Evolutionary conservation across 352 stramenopile species (phyloP), one percentile per base, ranked within the genome.

Genomic region (Phytophthora boehmeriae): DNA sequence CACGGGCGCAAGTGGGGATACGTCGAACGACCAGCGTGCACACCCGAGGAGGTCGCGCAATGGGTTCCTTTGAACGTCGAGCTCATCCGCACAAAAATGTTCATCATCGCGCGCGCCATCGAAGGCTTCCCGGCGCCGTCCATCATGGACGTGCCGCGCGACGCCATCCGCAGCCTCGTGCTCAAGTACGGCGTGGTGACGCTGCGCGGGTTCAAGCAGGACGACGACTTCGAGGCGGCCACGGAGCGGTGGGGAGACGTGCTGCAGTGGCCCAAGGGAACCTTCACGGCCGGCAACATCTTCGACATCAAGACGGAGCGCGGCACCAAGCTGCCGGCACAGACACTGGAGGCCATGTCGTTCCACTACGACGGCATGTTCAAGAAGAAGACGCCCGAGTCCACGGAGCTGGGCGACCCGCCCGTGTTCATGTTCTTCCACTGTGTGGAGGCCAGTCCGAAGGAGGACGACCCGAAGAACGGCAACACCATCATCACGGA

Each of bases 281-380:
- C 41, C 2, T 65, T 65, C 57, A 48, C 57, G 13, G 48, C 41
- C n/a, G 57, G 57, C 49, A 65, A 65, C 57, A 59, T 59, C 32
- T 59, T 59, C 41, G 57, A 65, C 41, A 39, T 65, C 41, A 65
- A 65, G 41, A 65, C 57, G 34, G 48, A 65, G 48, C 10, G 36
- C 20, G 48, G 42, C 41, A 54, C 57, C 11, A 44, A 17, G 38
- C 34, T 65, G 19, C 48, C 57, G 6, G 57, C 49, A 36, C 57
- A 65, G 42, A 65, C 57, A 19, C 57, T 59, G 22, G 57, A 65
- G 50, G 57, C 48, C 41, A 50, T 65, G 57, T 65, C 57, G 41
- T 66, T 60, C 49, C 58, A 66, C 49, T 66, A 60, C 58, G 49
- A 60, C 49, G 58, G 58, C 27, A 66, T 66, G 58, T 60, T 66